These are phyloP conservation scores for Cyclotella choctawhatcheeana DNA, from an alignment of 108 stramenopile genomes.

Conservation along the genomic window DNA sequence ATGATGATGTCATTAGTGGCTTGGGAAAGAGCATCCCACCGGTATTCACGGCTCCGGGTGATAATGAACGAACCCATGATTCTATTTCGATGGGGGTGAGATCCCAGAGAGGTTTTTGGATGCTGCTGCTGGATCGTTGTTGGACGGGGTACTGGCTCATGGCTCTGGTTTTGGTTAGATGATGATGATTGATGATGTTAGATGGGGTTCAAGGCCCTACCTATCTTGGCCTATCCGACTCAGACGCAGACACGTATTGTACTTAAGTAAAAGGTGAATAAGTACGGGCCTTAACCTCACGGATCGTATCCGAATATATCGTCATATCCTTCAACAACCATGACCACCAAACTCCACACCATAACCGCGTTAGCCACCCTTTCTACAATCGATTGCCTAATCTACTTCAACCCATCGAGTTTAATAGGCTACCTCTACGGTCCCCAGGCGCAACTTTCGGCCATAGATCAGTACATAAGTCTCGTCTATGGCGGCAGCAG, in stretches of 20 bases:
- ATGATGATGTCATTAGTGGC: too few relatives aligned
- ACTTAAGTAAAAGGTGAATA: too few relatives aligned
- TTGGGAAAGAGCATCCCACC: constrained; percentile 45
- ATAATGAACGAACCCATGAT: constrained; percentile 27
- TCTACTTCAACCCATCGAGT: not conserved
- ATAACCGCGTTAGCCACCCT: not conserved
- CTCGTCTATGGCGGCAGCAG: too few relatives aligned
- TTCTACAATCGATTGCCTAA: not conserved
- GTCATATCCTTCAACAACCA: too few relatives aligned
- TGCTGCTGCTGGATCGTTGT: not conserved
- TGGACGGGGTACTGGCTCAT: not conserved
- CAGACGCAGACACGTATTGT: too few relatives aligned
- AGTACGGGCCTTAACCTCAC: too few relatives aligned
- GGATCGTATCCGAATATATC: too few relatives aligned
- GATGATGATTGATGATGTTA: too few relatives aligned
- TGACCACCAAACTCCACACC: constrained; percentile 16
- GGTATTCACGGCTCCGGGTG: constrained; percentile 33
- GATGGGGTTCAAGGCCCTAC: not conserved
- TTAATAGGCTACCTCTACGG: constrained; percentile 20
- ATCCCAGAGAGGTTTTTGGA: constrained; percentile 37
- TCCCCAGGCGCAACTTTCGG: constrained; percentile 9
- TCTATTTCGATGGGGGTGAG: constrained; percentile 21
- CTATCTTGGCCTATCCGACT: too few relatives aligned
- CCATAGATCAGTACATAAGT: constrained; percentile 1
- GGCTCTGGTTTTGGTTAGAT: not conserved